A percentile compares a stretch with the other conserved stretches of the same genome.
These are phyloP conservation scores for Wickerhamia fluorescens DNA, from an alignment of 805 yeast genomes.

Conservation along the genomic window DNA sequence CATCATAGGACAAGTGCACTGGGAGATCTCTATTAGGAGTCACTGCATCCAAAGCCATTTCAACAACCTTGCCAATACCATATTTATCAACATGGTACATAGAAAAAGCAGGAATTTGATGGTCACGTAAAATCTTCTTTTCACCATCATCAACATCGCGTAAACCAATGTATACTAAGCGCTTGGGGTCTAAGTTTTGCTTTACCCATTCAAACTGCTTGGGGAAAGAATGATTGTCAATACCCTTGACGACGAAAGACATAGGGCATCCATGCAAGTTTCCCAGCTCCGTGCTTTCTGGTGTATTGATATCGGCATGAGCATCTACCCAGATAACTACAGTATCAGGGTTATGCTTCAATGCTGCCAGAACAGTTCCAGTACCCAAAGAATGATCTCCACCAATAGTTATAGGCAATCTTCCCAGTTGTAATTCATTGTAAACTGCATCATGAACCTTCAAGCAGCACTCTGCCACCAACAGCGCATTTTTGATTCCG, in stretches of 20 bases:
- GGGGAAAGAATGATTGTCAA: slow-evolving; percentile 62
- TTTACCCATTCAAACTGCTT: slow-evolving; percentile 80
- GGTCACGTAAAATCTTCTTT: slow-evolving; percentile 60
- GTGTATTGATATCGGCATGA: slow-evolving; percentile 94
- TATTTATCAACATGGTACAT: slow-evolving; percentile 95
- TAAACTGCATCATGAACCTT: slow-evolving; percentile 55
- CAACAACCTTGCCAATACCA: slow-evolving; percentile 87
- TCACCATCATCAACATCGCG: slow-evolving; percentile 91
- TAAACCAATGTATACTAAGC: slow-evolving; percentile 87
- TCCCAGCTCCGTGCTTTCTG: slow-evolving; percentile 75
- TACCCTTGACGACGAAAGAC: slow-evolving; percentile 71
- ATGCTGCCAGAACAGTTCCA: slow-evolving; percentile 83
- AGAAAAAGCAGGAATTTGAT: slow-evolving; percentile 76
- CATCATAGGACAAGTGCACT: slow-evolving; percentile 87
- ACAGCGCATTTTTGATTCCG: slow-evolving; percentile 66
- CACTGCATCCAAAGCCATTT: slow-evolving; percentile 77
- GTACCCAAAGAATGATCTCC: slow-evolving; percentile 97
- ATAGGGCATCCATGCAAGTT: slow-evolving; percentile 97
- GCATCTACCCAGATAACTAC: slow-evolving; percentile 96
- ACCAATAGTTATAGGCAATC: slow-evolving; percentile 79
- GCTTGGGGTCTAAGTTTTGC: slow-evolving; percentile 52
- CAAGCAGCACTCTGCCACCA: slow-evolving; percentile 70
- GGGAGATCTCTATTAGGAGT: slow-evolving; percentile 67
- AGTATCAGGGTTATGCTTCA: slow-evolving; percentile 75
- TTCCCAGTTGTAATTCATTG: slow-evolving; percentile 36